Conservation (phyloP, 2,329 filamentous ascomycete genomes). For the Penicillium sp. region DNA sequence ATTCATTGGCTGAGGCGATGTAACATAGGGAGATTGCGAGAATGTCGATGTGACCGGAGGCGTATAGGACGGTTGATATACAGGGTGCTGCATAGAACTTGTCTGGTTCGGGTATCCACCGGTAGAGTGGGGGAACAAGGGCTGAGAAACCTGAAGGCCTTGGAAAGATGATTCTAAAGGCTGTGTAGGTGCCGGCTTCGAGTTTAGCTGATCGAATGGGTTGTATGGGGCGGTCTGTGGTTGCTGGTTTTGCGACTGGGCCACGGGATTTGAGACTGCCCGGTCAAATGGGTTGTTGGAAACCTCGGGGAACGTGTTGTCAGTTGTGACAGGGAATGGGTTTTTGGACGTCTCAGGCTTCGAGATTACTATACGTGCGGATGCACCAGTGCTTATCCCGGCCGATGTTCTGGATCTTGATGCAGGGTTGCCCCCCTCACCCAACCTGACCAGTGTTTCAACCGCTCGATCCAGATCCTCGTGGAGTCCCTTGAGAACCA, state of each 20-base stretch:
- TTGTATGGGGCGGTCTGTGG: constrained; percentile 55
- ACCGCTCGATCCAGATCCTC: constrained; percentile 85
- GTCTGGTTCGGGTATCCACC: constrained; percentile 57
- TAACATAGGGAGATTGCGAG: constrained; percentile 36
- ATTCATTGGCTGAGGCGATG: constrained; percentile 38
- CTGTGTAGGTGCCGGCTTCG: constrained; percentile 29
- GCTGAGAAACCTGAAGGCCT: constrained; percentile 68
- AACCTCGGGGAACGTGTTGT: constrained; percentile 8
- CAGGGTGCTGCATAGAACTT: constrained; percentile 39
- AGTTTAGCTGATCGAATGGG: constrained; percentile 60
- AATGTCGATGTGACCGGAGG: constrained; percentile 42
- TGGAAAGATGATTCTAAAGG: constrained; percentile 70
- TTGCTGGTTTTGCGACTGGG: constrained; percentile 21
- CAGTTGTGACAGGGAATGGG: constrained; percentile 1
- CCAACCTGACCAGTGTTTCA: constrained; percentile 78
- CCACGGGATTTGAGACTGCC: constrained; percentile 42
- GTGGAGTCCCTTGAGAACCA: constrained; percentile 76
- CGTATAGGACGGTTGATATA: constrained; percentile 45
- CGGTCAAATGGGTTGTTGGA: constrained; percentile 67
- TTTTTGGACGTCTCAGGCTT: constrained; percentile 44
- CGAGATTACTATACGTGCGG: constrained; percentile 21
- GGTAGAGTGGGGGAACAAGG: constrained; percentile 73
- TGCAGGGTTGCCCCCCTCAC: constrained; percentile 61
- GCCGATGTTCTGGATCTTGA: constrained; percentile 59
- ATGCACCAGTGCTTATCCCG: constrained; percentile 21